Evolutionary conservation across 495 filamentous ascomycete species (phyloP), one percentile per base, ranked within the genome.

Genomic region (Aspergillus leporis): DNA sequence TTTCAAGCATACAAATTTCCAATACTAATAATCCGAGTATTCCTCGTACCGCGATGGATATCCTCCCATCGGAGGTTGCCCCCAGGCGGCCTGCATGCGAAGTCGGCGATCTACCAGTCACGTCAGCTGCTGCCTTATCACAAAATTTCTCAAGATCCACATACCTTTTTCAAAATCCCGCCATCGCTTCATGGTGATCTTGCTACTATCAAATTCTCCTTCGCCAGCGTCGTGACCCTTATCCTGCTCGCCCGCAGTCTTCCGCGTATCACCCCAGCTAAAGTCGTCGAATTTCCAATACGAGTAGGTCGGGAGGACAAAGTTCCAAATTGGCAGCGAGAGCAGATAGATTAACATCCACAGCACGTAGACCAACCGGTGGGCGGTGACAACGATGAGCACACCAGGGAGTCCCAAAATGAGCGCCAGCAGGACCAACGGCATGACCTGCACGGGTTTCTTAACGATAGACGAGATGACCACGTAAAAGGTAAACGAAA

Each of bases 241-340:
- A 78, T 91, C 90, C 78, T 91, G 91, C 66, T 95, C 95, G 3
- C 92, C 93, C 1, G 87, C 92, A 13, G 93, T 96, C 84, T 98
- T 95, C 28, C 95, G 85, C 28, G 95, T 99, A 64, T 99, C 95
- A 61, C 95, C 95, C 94, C 95, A 99, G 67, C 90, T 94, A 80
- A 99, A 99, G 74, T 99, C 95, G 67, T 99, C 95, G 71, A 99
- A 99, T 71, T 99, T 97, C 95, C 95, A 99, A 79, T 91, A 99
- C 6, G 95, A 90, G 66, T 99, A 99, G 16, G 83, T 83, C 0
- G 95, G 95, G 4, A 99, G 87, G 16, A 99, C 81, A 62, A 97
- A 95, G 73, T 99, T 99, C 95, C 95, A 99, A 56, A 99, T 84
- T 0, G 95, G 95, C 0, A 99, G 86, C 0, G 94, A 97, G 43